phyloP scores from a whole-genome alignment of 306 rosid species.

The Glycine tomentella region DNA sequence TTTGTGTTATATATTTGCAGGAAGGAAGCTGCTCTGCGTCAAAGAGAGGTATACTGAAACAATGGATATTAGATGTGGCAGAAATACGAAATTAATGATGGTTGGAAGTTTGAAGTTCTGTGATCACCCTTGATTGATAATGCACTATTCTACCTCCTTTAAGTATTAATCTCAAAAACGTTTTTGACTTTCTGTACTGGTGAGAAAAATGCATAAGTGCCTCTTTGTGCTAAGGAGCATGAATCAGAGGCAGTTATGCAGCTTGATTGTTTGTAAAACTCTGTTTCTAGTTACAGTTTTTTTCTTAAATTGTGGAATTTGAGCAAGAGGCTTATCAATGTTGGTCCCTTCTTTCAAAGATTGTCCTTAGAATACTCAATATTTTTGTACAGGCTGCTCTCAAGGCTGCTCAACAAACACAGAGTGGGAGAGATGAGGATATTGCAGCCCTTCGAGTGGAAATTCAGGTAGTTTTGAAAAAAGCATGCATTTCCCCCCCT shows the following conservation, averaged over 20 bases:
- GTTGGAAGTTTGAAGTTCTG: conserved; percentile 25
- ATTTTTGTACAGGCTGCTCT: conserved; percentile 83
- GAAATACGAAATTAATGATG: conserved; percentile 45
- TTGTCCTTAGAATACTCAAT: conserved; percentile 46
- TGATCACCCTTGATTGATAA: conserved; percentile 43
- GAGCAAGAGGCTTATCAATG: conserved; percentile 29
- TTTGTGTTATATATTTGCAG: conserved; percentile 62
- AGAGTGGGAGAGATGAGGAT: conserved; percentile 81
- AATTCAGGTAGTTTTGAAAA: conserved; percentile 66
- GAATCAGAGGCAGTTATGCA: conserved; percentile 1
- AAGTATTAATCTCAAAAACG: conserved; percentile 18
- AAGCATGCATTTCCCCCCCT: background rate
- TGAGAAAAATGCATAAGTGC: background rate
- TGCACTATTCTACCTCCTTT: conserved; percentile 3
- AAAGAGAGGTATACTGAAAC: conserved; percentile 81
- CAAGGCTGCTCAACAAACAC: conserved; percentile 86
- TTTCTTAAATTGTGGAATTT: conserved; percentile 40
- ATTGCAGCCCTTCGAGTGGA: conserved; percentile 82
- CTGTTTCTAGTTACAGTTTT: conserved; percentile 23
- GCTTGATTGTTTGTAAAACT: conserved; percentile 35
- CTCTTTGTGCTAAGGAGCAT: conserved; percentile 20
- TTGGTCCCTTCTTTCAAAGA: conserved; percentile 42
- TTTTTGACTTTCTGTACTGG: conserved; percentile 9
- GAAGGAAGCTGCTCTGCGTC: conserved; percentile 96
- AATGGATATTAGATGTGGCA: conserved; percentile 36